Base-by-base conservation (phyloP, 768 basidiomycete species). In the Tubosaeta sp. region DNA sequence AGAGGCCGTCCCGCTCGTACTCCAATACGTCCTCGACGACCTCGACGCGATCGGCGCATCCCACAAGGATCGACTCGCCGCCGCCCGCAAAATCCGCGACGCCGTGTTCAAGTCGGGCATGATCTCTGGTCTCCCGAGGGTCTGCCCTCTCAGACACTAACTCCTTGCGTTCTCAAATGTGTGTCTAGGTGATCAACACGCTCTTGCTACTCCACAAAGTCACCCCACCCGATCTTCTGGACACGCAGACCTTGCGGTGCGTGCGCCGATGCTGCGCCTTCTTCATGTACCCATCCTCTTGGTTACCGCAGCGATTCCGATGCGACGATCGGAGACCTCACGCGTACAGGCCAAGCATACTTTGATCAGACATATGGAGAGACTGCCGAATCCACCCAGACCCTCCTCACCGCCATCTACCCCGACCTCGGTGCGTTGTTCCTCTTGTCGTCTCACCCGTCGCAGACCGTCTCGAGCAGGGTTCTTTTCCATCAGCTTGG, bases 21-120 rank as follows among this genome's bases (percentile, higher is more conserved):
- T 83, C 62, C 58, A 76, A 39, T 69, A 77, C 54, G 82, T 73
- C 3, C 59, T 82, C 42, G 51, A 69, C 3, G 79, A 82, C 43
- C 65, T 82, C 1, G 67, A 72, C 51, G 56, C 60, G 10, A 61
- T 68, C 49, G 27, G 54, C 50, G 64, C 59, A 53, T 19, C 54
- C 1, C 60, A 67, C 8, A 63, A 71, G 16, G 74, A 82, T 51
- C 71, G 65, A 38, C 60, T 72, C 22, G 42, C 72, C 8, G 69
- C 85, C 3, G 78, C 78, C 35, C 73, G 77, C 48, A 83, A 76
- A 57, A 64, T 85, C n/a, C 71, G 82, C 29, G 85, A 87, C 54
- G 79, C 77, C 1, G 55, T 86, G 6, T 78, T 87, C 68, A 84
- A 85, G 61, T 74, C 79, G 5, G 85, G 82, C 4, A 59, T 83